Conservation (phyloP, 148 eudicot species). For the Nepenthes mirabilis region DNA sequence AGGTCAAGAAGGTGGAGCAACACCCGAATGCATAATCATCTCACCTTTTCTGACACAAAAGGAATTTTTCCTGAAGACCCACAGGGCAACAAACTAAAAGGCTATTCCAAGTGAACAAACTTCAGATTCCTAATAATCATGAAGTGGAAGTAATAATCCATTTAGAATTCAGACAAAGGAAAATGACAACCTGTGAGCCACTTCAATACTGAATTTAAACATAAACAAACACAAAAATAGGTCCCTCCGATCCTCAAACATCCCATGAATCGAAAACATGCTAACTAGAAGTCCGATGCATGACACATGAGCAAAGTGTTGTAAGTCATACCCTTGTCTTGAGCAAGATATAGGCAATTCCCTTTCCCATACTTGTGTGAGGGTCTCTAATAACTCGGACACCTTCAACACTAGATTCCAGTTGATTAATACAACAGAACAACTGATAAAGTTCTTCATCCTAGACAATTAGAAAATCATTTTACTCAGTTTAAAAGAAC, state of each 20-base stretch:
- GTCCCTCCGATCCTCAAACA: too few relatives aligned
- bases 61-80: too few relatives aligned
- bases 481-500: constrained; percentile 1
- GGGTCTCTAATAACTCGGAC: constrained; percentile 79
- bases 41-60: too few relatives aligned
- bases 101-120: too few relatives aligned
- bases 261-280: too few relatives aligned
- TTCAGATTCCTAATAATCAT: too few relatives aligned
- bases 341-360: constrained; percentile 87
- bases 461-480: constrained; percentile 14
- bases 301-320: neutral
- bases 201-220: neutral
- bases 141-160: neutral
- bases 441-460: constrained; percentile 79
- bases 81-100: too few relatives aligned
- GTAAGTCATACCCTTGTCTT: constrained; percentile 63
- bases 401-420: constrained; percentile 69
- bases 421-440: constrained; percentile 51
- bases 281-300: too few relatives aligned
- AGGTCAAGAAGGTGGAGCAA: too few relatives aligned
- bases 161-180: neutral
- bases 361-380: constrained; percentile 64
- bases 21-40: too few relatives aligned
- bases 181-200: neutral
- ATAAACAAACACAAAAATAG: neutral